Conservation (phyloP, 768 basidiomycete genomes). For the Thelephora aurantiotincta region DNA sequence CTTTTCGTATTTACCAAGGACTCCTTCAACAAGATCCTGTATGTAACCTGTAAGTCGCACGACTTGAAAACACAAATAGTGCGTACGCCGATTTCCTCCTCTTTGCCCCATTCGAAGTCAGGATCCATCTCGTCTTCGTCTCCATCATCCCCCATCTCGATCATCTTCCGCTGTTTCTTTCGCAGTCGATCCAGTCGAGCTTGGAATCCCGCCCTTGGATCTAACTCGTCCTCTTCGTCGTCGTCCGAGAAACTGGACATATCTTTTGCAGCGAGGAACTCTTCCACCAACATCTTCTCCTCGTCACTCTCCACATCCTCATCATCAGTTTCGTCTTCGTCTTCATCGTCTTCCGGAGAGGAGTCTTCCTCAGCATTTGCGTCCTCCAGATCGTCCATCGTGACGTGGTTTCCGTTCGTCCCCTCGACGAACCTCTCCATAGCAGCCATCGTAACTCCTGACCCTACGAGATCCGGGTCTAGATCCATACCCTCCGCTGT, state of each 20-base stretch:
- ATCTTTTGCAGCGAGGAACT: slow-evolving; percentile 1
- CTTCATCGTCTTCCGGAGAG: slow-evolving; percentile 10
- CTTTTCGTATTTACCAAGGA: slow-evolving; percentile 8
- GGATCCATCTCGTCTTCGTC: slow-evolving; percentile 10
- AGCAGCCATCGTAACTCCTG: slow-evolving; percentile 22
- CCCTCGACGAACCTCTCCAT: slow-evolving; percentile 42
- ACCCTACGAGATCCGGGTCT: slow-evolving; percentile 36
- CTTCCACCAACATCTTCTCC: slow-evolving; percentile 29
- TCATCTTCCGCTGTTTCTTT: slow-evolving; percentile 18
- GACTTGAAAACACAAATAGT: background rate
- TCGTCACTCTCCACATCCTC: slow-evolving; percentile 27
- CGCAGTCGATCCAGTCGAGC: slow-evolving; percentile 21
- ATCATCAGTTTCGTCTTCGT: slow-evolving; percentile 11
- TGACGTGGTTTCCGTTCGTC: slow-evolving; percentile 33
- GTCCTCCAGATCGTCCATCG: slow-evolving; percentile 59
- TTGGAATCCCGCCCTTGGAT: slow-evolving; percentile 22
- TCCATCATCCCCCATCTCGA: slow-evolving; percentile 14
- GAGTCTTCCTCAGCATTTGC: slow-evolving; percentile 13
- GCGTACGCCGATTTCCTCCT: slow-evolving; percentile 50
- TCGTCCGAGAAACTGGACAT: slow-evolving; percentile 2
- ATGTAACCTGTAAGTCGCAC: background rate
- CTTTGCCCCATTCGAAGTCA: slow-evolving; percentile 27
- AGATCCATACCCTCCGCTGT: slow-evolving; percentile 50
- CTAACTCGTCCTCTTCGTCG: slow-evolving; percentile 8
- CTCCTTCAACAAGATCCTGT: too few species aligned